These are phyloP conservation scores for Trametes sanguinea DNA, from an alignment of 768 basidiomycete species.

Conservation along the genomic window DNA sequence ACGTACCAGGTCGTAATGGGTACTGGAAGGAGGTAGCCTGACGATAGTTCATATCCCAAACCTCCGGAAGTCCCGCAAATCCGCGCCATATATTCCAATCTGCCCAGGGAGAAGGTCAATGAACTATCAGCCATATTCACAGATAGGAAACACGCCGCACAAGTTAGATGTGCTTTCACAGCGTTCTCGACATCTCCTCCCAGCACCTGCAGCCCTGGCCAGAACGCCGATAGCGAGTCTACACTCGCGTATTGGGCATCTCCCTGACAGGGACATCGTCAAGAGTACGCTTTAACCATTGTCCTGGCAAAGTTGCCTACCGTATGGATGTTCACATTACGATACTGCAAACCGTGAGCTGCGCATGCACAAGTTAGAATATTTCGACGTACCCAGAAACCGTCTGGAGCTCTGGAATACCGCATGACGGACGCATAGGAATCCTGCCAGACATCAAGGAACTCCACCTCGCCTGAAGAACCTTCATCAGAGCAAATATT, in stretches of 20 bases:
- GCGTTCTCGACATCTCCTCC: conserved; percentile 87
- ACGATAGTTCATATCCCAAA: conserved; percentile 80
- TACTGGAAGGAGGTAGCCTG: conserved; percentile 76
- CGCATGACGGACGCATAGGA: conserved; percentile 59
- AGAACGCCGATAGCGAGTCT: conserved; percentile 96
- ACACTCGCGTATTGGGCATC: conserved; percentile 74
- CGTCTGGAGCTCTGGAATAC: conserved; percentile 78
- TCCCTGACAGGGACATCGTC: conserved; percentile 49
- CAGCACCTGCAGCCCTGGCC: conserved; percentile 93
- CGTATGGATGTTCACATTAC: conserved; percentile 68
- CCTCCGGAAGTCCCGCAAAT: conserved; percentile 88
- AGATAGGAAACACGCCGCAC: conserved; percentile 43
- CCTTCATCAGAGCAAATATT: not conserved
- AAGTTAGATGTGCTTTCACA: conserved; percentile 88
- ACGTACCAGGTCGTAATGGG: conserved; percentile 72
- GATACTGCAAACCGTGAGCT: conserved; percentile 59
- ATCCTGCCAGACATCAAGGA: conserved; percentile 42
- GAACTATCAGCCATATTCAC: not conserved
- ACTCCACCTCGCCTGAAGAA: conserved; percentile 38
- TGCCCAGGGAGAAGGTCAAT: conserved; percentile 32
- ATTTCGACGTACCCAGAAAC: conserved; percentile 71
- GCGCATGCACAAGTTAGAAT: not conserved
- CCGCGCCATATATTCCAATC: conserved; percentile 94
- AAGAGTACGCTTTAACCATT: too few relatives aligned
- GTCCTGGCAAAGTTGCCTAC: conserved; percentile 17